Conservation (phyloP, 2,329 filamentous ascomycete genomes). For the Tricladium varicosporioides region DNA sequence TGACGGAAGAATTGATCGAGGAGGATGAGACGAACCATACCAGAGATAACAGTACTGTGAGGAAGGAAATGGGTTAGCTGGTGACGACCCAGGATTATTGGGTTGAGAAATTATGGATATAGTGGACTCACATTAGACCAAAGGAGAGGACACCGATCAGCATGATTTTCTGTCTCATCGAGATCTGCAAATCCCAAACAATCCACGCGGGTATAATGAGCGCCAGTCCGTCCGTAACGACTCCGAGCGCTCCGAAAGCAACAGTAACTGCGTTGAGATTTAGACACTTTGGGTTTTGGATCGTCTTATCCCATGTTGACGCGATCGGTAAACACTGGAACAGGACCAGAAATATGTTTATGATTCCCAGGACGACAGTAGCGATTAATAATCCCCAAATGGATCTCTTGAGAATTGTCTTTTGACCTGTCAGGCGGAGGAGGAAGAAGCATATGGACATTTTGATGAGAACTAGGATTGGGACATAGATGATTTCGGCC, state of each 20-base stretch:
- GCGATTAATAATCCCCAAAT: neutral
- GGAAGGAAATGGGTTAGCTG: neutral
- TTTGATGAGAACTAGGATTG: neutral
- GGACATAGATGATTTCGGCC: neutral
- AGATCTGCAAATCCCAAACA: slow-evolving; percentile 14
- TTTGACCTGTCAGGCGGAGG: neutral
- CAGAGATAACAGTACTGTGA: neutral
- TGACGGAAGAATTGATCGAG: neutral
- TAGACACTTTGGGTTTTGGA: slow-evolving; percentile 12
- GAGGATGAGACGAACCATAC: neutral
- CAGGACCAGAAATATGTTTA: neutral
- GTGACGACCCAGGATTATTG: neutral
- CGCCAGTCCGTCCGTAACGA: slow-evolving; percentile 11
- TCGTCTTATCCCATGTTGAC: slow-evolving; percentile 7
- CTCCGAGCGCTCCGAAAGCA: neutral
- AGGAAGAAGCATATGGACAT: neutral
- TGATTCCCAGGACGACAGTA: neutral
- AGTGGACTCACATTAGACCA: neutral
- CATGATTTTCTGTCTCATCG: slow-evolving; percentile 10
- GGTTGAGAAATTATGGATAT: neutral
- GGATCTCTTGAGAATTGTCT: neutral
- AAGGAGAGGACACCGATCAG: neutral
- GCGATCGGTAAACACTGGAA: slow-evolving; percentile 11
- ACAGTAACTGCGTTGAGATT: slow-evolving; percentile 9
- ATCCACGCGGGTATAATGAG: slow-evolving; percentile 15